Base-by-base conservation (phyloP, 2,329 filamentous ascomycete genomes). In the Stachybotrys chartarum region DNA sequence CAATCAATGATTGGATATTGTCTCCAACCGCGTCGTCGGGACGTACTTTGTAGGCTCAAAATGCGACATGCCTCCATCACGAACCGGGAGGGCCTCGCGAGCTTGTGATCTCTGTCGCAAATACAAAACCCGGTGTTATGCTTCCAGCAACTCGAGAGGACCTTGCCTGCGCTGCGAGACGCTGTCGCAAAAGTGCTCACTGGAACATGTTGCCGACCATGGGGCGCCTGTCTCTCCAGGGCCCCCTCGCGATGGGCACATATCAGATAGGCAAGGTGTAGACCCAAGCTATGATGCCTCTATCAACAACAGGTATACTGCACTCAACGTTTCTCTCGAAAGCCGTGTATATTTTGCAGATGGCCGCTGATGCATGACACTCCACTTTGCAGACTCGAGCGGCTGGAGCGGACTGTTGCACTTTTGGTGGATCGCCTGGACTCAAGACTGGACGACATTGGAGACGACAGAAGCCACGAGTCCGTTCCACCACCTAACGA, bases 111-210 rank as follows among this genome's bases (percentile, higher is more conserved):
- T 60, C 1, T 67, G 64, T 17, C 64, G 60, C 44, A 61, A 58
- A 30, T 54, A 62, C 50, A 67, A 67, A 53, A 65, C 64, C 14
- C 56, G 64, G 8, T 66, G 64, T 45, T 66, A 67, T 17, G 54
- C 58, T 2, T 61, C 60, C 0, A 35, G 53, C 0, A 49, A 49
- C n/a, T 42, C 53, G 5, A 47, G 31, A 3, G 59, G 58, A 6
- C 51, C 56, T 8, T 67, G 64, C 46, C 57, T 67, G 2, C 63
- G 64, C 3, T 67, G 64, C 31, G 50, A 59, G 31, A 67, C 64
- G 3, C 50, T 66, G 7, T 58, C 59, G 3, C 61, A 60, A 17
- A 30, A 39, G 1, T 66, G 64, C 11, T 66, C 64, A 4, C 52
- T 66, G 1, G 45, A 53, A 8, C 32, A 31, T 11, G 6, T 32